Base-by-base conservation (phyloP, 2,329 filamentous ascomycete genomes). In the Samsoniella hepiali region DNA sequence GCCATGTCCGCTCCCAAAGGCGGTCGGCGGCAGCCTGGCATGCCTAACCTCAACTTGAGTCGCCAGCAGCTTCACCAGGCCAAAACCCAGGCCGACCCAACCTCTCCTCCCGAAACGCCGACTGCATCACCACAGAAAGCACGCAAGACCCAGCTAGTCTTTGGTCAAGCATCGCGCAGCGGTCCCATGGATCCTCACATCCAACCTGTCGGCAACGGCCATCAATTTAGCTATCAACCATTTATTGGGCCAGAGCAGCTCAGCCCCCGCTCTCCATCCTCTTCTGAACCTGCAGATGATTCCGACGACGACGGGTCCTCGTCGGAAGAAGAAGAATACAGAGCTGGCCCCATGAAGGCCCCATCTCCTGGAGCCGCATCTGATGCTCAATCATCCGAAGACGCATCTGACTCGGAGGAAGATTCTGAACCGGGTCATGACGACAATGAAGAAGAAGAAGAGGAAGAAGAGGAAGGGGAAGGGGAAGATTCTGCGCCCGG, bases 21-120 rank as follows among this genome's bases (percentile, higher is more conserved):
- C 62, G 56, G 69, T 49, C 69, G 73, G 69, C 71, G 72, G 70
- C 76, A 76, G 67, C 76, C 77, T 62, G 72, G 76, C 47, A 79
- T 78, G 65, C 78, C 79, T 61, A 76, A 77, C 64, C 73, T 80
- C 68, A 75, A 76, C 66, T 67, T 74, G 63, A 68, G 66, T 63
- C 71, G 70, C 63, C 72, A 74, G 70, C 60, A 66, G 66, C 63
- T 69, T 68, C 42, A 44, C 27, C 62, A 54, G 58, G 36, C 32
- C 54, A 63, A 63, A 31, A 45, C 61, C 27, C 55, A 55, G 29
- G 70, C 72, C 67, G 74, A 77, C 63, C 79, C 78, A 60, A 77
- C 79, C 63, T 82, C 80, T 68, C 80, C 80, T 66, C 80, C 80
- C 47, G 78, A 79, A 57, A 81, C 79, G 47, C 80, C 80, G 58